Base-by-base conservation (phyloP, 345 rosid species). In the Lepidium didymum region DNA sequence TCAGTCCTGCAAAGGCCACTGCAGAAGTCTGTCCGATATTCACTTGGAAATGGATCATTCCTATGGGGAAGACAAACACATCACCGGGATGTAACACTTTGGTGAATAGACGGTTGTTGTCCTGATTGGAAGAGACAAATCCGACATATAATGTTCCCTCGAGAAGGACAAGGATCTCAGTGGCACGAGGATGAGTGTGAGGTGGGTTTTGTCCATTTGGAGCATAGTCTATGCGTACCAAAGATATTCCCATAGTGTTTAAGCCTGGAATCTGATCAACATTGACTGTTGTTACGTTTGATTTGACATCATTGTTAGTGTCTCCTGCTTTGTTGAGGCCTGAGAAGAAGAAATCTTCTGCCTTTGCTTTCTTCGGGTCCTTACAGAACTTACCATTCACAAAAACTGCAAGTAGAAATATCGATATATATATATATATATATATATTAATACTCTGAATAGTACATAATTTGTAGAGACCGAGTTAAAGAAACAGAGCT, bases 201-300 rank as follows among this genome's bases (percentile, higher is more conserved):
- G 79, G 85, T 4, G 83, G 81, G 59, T 74, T 79, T n/a, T 76
- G 78, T 4, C 85, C 81, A 8, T 59, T 63, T n/a, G 69, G 75
- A 0, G 75, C 75, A 31, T 60, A 71, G 62, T 71, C 75, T 61
- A 71, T 71, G 10, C 75, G 75, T 7, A 71, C 75, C 23, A 72
- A 42, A 5, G 81, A 81, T 16, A 68, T 72, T 14, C 84, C 84
- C 25, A 78, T 43, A 6, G 80, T 81, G 68, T 76, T 81, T 7
- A 81, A 68, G 16, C 81, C 85, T 3, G 75, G 68, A 44, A 81
- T 61, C 5, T 76, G 74, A 2, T 64, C 68, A 0, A 72, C 81
- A 4, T 35, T 59, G 7, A 75, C 81, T 0, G 73, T 25, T 0
- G 80, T 78, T 8, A 71, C 75, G 31, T 71, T 71, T 46, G 75